phyloP scores from a whole-genome alignment of 371 early-diverging fungal genomes.

The Mortierella sp. region DNA sequence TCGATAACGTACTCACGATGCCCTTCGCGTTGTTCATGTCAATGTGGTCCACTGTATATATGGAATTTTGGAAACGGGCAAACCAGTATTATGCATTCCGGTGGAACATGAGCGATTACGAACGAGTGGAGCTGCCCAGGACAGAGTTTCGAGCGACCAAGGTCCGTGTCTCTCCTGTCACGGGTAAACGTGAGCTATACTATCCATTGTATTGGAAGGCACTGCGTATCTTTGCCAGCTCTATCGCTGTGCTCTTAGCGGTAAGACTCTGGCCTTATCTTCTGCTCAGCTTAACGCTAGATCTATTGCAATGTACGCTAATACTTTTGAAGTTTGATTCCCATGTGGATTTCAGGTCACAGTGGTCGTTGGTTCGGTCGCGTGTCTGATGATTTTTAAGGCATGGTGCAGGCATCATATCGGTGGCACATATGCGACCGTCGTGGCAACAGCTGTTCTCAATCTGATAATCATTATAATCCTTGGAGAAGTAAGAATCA shows the following conservation, averaged over 20 bases:
- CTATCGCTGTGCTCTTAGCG: conserved; percentile 31
- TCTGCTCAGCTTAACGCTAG: too few species aligned
- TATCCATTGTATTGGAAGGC: conserved; percentile 51
- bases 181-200: conserved; percentile 59
- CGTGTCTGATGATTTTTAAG: conserved; percentile 47
- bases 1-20: conserved; percentile 66
- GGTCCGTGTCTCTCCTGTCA: conserved; percentile 56
- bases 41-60: conserved; percentile 65
- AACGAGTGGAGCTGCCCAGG: conserved; percentile 56
- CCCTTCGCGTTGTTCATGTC: conserved; percentile 68
- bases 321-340: too few species aligned
- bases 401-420: conserved; percentile 30
- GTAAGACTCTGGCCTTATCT: conserved; percentile 28
- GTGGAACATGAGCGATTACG: conserved; percentile 66
- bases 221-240: conserved; percentile 21
- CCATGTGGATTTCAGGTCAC: conserved; percentile 16
- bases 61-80: conserved; percentile 76
- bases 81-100: conserved; percentile 56
- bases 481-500: conserved; percentile 33
- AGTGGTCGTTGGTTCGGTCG: conserved; percentile 42
- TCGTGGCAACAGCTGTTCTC: conserved; percentile 38
- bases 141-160: conserved; percentile 62
- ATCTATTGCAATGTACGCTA: too few species aligned
- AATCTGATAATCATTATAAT: conserved; percentile 47
- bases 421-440: conserved; percentile 22